Percentiles rank a stretch among this genome's conserved stretches.
Conservation (phyloP, 225 moss, liverwort and hornwort genomes). For the Bryoerythrophyllum caledonicum region DNA sequence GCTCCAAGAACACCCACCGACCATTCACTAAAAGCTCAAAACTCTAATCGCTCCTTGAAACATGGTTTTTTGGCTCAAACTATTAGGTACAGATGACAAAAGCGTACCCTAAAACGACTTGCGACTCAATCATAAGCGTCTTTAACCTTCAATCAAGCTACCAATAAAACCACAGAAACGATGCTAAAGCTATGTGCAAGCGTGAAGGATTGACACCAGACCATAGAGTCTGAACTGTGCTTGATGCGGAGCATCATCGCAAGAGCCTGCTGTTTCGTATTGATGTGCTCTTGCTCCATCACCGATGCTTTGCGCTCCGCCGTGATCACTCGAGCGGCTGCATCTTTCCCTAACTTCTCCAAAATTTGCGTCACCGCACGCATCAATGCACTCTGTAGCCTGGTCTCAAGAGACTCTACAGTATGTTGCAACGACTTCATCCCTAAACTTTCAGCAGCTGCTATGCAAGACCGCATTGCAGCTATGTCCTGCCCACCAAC, state of each 20-base stretch:
- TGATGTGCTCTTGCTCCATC: constrained; percentile 64
- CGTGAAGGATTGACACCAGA: constrained; percentile 30
- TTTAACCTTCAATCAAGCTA: constrained; percentile 15
- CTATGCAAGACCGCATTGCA: constrained; percentile 52
- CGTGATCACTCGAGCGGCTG: constrained; percentile 54
- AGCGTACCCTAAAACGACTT: constrained; percentile 7
- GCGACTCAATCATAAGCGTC: constrained; percentile 11
- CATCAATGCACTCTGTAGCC: constrained; percentile 64
- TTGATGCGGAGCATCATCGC: constrained; percentile 80
- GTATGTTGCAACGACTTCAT: constrained; percentile 58
- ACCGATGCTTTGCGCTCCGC: constrained; percentile 67
- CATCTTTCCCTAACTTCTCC: constrained; percentile 67
- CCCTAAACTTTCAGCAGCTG: constrained; percentile 50
- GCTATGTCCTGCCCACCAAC: constrained; percentile 54
- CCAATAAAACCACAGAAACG: background rate
- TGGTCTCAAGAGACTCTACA: constrained; percentile 64
- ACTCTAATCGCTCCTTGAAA: background rate
- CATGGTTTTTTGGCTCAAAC: background rate
- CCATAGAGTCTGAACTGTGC: constrained; percentile 68
- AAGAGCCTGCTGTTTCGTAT: constrained; percentile 69
- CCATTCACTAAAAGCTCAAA: constrained; percentile 2
- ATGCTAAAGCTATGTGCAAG: constrained; percentile 16
- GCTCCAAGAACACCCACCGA: constrained; percentile 14
- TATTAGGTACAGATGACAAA: constrained; percentile 11
- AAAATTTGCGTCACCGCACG: constrained; percentile 72